phyloP scores from a whole-genome alignment of 345 rosid species.

The Melaleuca alternifolia region DNA sequence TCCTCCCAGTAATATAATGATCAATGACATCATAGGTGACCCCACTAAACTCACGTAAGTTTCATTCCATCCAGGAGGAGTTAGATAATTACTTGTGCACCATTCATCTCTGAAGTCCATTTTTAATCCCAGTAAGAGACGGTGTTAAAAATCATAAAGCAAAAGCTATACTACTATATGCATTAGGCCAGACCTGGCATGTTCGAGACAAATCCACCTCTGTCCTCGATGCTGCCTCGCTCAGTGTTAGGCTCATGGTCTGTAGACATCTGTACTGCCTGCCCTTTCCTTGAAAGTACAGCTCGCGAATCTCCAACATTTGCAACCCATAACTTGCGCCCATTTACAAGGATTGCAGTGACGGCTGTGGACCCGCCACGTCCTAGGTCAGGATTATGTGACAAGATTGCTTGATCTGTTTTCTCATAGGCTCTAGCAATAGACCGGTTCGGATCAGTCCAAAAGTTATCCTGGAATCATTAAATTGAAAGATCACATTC shows the following conservation, averaged over 20 bases:
- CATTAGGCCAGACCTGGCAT: constrained; percentile 48
- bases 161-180: background rate
- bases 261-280: constrained; percentile 45
- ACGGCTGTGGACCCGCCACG: constrained; percentile 81
- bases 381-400: constrained; percentile 48
- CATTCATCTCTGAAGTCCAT: background rate
- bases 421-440: constrained; percentile 46
- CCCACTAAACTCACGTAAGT: background rate
- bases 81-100: background rate
- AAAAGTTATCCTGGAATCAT: constrained; percentile 39
- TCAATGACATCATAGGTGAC: background rate
- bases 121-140: background rate
- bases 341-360: constrained; percentile 56
- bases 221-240: constrained; percentile 46
- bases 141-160: background rate
- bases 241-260: constrained; percentile 72
- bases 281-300: constrained; percentile 46
- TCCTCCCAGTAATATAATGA: background rate
- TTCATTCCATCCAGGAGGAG: background rate
- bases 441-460: constrained; percentile 30
- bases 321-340: constrained; percentile 46
- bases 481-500: background rate
- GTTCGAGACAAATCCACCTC: constrained; percentile 68
- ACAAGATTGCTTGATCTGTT: constrained; percentile 56
- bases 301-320: constrained; percentile 72